Evolutionary conservation across 345 rosid species (phyloP), one percentile per base, ranked within the genome.

Genomic region (Lepidium sativum): DNA sequence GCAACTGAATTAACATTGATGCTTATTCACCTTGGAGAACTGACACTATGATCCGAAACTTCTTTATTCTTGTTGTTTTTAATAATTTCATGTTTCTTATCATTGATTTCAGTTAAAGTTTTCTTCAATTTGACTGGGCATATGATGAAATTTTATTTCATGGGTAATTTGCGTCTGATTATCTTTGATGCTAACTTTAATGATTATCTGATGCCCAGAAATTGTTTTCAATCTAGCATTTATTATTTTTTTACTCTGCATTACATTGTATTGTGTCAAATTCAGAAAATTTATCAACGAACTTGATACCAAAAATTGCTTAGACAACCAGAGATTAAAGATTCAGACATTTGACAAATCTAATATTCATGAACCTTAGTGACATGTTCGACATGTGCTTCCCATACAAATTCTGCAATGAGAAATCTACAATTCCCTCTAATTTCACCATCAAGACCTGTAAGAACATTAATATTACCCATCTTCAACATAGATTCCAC

Each of bases 401-500:
- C 31, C 7, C 40, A 10, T 3, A 42, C 34, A 8, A 23, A 9
- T 23, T 59, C 27, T 41, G 10, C 0, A 10, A 10, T 84, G n/a
- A 79, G 38, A 75, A 80, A 78, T 69, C 94, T 83, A 68, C 96
- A 83, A 7, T 70, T 76, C 71, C 54, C 83, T 63, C 94, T 79
- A 12, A 86, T 77, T 55, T 86, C 73, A 18, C 94, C 91, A 14
- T 77, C 72, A 33, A 7, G 1, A 3, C 80, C 91, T 0, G 82
- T 77, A 23, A 84, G 81, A 3, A 83, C 91, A 73, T 77, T 82
- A 1, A 77, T 87, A 21, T 75, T 86, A 10, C 89, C 88, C 96
- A 86, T 84, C 65, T 83, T 83, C 15, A 88, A 53, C 27, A 88
- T 76, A 0, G 94, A 91, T 37, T 80, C 72, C 0, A 58, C 87